Evolutionary conservation across 2,329 filamentous ascomycete species (phyloP), one percentile per base, ranked within the genome.

Genomic region (Microsporum ferrugineum): DNA sequence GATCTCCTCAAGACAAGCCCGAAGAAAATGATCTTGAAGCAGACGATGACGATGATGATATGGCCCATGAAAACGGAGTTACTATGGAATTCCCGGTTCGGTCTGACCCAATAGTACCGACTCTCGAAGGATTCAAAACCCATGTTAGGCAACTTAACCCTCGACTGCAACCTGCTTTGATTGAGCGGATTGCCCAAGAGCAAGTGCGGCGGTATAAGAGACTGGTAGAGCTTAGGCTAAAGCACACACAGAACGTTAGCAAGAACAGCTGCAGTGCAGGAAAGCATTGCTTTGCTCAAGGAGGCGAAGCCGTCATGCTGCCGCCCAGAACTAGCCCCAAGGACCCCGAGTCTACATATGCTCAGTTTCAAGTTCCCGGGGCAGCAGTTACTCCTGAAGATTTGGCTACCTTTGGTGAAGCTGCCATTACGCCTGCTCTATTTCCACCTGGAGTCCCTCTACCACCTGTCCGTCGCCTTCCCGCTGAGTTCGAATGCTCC

Each of bases 401-500:
- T 58, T 80, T 81, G n/a, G 83, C 83, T n/a, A 79, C 80, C n/a
- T 68, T 76, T 3, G 78, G 82, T 1, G 90, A 95, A 66, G 86
- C 85, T 1, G 80, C 83, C 2, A 84, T 91, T 55, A 85, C 80
- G 10, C 78, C 82, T 7, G 88, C 91, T 17, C 87, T 85, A 64
- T 95, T 96, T 68, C 90, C 91, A 0, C 75, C 76, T 2, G 89
- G 90, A 27, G 90, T 96, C 3, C 90, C 89, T 5, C 82, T 89
- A 73, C 91, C 91, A 4, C 90, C 89, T 1, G 87, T 89, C 1
- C 81, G 78, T 62, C 82, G 83, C 14, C 80, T 96, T 5, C 91
- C 91, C 0, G 89, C 91, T 2, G 86, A 92, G 69, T 92, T 96
- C 63, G 91, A 96, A 76, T 96, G 91, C 67, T 87, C 88, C 41